phyloP scores from a whole-genome alignment of 345 rosid genomes.

The Euphorbia peplus region DNA sequence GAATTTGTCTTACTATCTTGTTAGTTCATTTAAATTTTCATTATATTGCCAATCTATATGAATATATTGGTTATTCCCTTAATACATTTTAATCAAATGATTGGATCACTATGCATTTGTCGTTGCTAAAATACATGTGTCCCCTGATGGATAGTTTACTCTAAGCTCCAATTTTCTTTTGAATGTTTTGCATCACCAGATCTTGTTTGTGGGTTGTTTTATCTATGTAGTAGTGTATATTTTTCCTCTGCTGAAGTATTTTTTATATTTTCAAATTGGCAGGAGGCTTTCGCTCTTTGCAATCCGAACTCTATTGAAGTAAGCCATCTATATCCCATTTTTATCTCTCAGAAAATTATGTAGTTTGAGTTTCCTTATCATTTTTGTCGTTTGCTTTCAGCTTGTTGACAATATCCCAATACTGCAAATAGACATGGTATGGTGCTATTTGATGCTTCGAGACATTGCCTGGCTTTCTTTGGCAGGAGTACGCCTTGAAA shows the following conservation, averaged over 20 bases:
- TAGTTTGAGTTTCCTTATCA: not conserved
- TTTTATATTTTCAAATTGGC: slow-evolving; percentile 16
- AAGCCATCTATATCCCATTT: slow-evolving; percentile 12
- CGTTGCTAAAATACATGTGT: not conserved
- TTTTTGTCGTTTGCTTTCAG: slow-evolving; percentile 40
- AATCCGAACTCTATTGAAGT: slow-evolving; percentile 80
- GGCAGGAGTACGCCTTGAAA: slow-evolving; percentile 77
- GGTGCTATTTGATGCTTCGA: slow-evolving; percentile 93
- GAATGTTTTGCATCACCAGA: not conserved
- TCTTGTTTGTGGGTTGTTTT: not conserved
- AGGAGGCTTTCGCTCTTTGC: slow-evolving; percentile 93
- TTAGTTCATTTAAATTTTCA: not conserved
- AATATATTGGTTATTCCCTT: not conserved
- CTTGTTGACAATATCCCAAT: slow-evolving; percentile 83
- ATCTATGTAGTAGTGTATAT: not conserved
- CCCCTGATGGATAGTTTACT: not conserved
- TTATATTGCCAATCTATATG: not conserved
- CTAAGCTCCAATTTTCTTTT: not conserved
- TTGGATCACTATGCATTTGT: not conserved
- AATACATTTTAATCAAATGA: not conserved
- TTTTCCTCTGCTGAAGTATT: not conserved
- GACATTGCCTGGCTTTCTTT: slow-evolving; percentile 82
- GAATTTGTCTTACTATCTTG: not conserved
- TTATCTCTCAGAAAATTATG: not conserved
- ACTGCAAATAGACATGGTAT: slow-evolving; percentile 94